Base-by-base conservation (phyloP, 371 early-diverging fungal genomes). In the Mortierella sp. region DNA sequence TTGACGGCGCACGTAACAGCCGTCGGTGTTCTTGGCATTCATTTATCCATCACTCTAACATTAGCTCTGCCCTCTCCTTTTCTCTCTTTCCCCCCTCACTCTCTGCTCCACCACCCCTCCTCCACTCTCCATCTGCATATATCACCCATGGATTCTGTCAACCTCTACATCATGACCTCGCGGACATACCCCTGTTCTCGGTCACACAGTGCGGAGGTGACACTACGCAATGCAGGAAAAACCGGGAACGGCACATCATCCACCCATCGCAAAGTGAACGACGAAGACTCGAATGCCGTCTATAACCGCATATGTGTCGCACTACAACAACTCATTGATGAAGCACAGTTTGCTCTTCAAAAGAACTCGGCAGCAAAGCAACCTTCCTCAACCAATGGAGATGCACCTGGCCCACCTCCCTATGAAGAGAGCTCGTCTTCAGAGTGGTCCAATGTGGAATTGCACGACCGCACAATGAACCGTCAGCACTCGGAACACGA, bases 291-390 rank as follows among this genome's bases (percentile, higher is more conserved):
- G 29, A 72, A 76, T 41, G 43, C 61, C 14, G 69, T 69, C 44
- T 76, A 76, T 52, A 76, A 69, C 24, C 56, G 77, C 46, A 76
- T 76, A 52, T 76, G 77, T 24, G 12, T 54, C 24, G 77, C 77
- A 14, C 69, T 76, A 16, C 69, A 76, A 46, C 21, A 57, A 17
- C 43, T 76, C 21, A 76, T 76, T 12, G 24, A 69, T 2, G 77
- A 76, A 7, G 77, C 77, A 10, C 77, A 76, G 22, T 43, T 65
- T 2, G 77, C 77, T 5, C 37, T 76, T n/a, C n/a, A n/a, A n/a
- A n/a, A 34, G 54, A 28, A 3, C 63, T 56, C 29, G 62, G 39
- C 16, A 49, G 55, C 17, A 40, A 47, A n/a, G n/a, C 8, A 10
- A 12, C 49, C 14, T 39, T 6, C 28, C 58, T 14, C 34, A 40